Base-by-base conservation (phyloP, 768 basidiomycete species). In the Lactifluus echinatus region DNA sequence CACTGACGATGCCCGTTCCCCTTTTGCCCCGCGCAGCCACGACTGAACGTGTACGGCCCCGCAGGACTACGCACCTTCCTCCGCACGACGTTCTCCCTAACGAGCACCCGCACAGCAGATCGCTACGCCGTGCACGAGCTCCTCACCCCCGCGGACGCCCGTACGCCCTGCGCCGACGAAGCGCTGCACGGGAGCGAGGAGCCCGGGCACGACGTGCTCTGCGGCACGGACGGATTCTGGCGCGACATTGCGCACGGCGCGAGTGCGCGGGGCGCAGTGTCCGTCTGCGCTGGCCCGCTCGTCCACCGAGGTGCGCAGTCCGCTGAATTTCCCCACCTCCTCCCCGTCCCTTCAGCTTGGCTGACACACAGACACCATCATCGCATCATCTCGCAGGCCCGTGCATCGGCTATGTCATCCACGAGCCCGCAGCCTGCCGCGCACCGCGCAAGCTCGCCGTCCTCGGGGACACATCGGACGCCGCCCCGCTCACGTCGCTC, bases 71-170 rank as follows among this genome's bases (percentile, higher is more conserved):
- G 92, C 28, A 70, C 73, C 19, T 87, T 93, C 68, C 72, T 93
- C 24, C 85, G 91, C 43, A 78, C 78, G 39, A 80, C 79, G 53
- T 75, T 93, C 64, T 76, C 76, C 52, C 78, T 89, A 72, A 90
- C 92, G 0, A 72, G 80, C 39, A 81, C 81, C 7, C 72, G 70
- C 29, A 80, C 82, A 3, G 73, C 77, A 1, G 80, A 84, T 45
- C 78, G 74, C 14, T 93, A 85, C 65, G 78, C 76, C 37, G 88
- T 90, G 1, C 89, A 93, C 66, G 91, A 94, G 66, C 78, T 93
- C 1, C 74, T 93, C 19, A 74, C 71, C 2, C 63, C 70, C 2
- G 70, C 70, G n/a, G 88, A 91, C 58, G 37, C 66, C n/a, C 64
- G 73, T 0, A 84, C 80, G 3, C 69, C 80, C 8, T 83, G 82